A percentile compares a stretch with the other conserved stretches of the same genome.
These are phyloP conservation scores for Knufia petricola DNA, from an alignment of 2,329 filamentous ascomycete species.

Conservation along the genomic window DNA sequence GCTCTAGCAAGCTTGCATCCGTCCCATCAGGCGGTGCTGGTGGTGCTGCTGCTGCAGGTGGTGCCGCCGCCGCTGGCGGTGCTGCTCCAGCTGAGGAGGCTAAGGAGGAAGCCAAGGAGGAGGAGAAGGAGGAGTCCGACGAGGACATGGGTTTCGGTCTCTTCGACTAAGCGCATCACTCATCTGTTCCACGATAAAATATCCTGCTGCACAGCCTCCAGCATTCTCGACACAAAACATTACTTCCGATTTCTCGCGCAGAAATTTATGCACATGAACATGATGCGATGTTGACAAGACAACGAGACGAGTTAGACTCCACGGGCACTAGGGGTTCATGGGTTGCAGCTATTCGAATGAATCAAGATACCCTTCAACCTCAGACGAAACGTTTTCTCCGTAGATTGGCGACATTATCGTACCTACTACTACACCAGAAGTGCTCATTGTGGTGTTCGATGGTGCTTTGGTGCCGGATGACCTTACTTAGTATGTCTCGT, in stretches of 20 bases:
- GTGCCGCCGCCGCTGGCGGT: constrained; percentile 58
- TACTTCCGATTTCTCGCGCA: background rate
- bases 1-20: constrained; percentile 88
- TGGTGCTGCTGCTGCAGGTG: constrained; percentile 50
- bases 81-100: constrained; percentile 81
- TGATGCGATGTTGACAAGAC: background rate
- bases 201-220: background rate
- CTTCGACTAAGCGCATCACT: constrained; percentile 46
- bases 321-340: no score
- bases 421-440: no score
- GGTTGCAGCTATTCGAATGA: no score
- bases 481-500: no score
- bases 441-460: no score
- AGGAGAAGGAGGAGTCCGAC: constrained; percentile 69
- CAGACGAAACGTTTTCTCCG: background rate
- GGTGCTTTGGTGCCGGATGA: no score
- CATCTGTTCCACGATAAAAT: background rate
- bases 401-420: background rate
- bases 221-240: background rate
- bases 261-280: background rate
- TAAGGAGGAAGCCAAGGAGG: constrained; percentile 88
- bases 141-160: constrained; percentile 69
- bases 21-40: constrained; percentile 84
- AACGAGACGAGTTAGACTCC: background rate
- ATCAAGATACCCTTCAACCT: constrained; percentile 3